Conservation (phyloP, 129 eudicot genomes). For the Dittrichia graveolens region DNA sequence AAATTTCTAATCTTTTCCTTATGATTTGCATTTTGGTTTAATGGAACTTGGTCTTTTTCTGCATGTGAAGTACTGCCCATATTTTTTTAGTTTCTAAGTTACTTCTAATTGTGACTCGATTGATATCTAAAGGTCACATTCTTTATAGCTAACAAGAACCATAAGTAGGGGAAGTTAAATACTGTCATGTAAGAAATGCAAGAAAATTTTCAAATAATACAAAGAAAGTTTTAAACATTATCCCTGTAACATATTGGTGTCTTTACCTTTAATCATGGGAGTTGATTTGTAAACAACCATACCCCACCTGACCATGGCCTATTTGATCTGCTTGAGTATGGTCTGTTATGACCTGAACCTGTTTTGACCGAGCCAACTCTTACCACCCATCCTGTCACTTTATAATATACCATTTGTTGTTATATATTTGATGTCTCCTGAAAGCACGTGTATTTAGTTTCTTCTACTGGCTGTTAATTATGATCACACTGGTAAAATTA, state of each 20-base stretch:
- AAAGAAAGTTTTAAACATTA: too few relatives aligned
- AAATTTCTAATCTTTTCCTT: neutral
- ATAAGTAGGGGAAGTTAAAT: too few relatives aligned
- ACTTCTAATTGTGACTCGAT: neutral
- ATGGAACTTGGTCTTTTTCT: neutral
- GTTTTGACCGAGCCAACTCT: neutral
- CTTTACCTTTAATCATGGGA: too few relatives aligned
- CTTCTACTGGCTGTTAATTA: neutral
- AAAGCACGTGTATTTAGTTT: neutral
- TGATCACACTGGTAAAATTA: conserved; percentile 6
- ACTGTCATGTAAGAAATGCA: too few relatives aligned
- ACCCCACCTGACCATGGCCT: neutral
- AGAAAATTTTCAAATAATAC: too few relatives aligned
- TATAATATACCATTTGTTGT: neutral
- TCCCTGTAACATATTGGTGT: too few relatives aligned
- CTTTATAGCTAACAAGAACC: too few relatives aligned
- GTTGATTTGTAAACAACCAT: too few relatives aligned
- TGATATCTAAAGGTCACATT: too few relatives aligned
- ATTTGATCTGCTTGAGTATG: neutral
- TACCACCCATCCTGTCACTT: neutral
- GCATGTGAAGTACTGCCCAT: neutral
- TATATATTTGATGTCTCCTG: neutral
- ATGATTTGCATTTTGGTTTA: conserved; percentile 4
- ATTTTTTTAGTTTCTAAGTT: neutral
- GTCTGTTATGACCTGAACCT: neutral